A percentile compares a stretch with the other conserved stretches of the same genome.
These are phyloP conservation scores for Paramecium bursaria DNA, from an alignment of 73 alveolate species.

Conservation along the genomic window DNA sequence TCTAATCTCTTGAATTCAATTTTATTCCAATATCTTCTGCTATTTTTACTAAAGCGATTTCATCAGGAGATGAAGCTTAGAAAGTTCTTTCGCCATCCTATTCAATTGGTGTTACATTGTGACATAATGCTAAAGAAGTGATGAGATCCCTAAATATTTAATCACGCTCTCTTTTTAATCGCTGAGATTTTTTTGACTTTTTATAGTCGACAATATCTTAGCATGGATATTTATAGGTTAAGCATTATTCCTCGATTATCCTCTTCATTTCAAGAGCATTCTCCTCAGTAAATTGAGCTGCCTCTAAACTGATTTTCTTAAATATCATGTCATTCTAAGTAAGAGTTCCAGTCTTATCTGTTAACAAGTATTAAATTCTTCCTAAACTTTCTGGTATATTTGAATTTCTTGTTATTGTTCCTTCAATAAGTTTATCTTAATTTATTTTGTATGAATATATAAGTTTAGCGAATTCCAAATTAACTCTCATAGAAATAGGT, in stretches of 20 bases:
- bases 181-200: slow-evolving; percentile 47
- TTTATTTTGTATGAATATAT: slow-evolving; percentile 82
- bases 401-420: slow-evolving; percentile 95
- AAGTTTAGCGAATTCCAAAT: slow-evolving; percentile 93
- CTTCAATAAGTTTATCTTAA: slow-evolving; percentile 82
- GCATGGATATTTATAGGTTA: slow-evolving; percentile 70
- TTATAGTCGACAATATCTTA: slow-evolving; percentile 75
- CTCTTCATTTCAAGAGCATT: slow-evolving; percentile 76
- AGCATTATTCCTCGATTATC: slow-evolving; percentile 73
- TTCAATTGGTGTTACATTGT: slow-evolving; percentile 85
- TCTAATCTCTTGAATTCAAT: slow-evolving; percentile 79
- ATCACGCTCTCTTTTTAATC: slow-evolving; percentile 74
- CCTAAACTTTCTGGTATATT: slow-evolving; percentile 98
- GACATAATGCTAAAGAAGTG: slow-evolving; percentile 78
- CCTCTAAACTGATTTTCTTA: slow-evolving; percentile 87
- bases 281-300: slow-evolving; percentile 78
- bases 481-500: slow-evolving; percentile 95
- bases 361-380: slow-evolving; percentile 87
- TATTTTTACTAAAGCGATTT: slow-evolving; percentile 92
- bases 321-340: slow-evolving; percentile 97
- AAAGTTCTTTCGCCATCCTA: slow-evolving; percentile 79
- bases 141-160: slow-evolving; percentile 74
- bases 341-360: slow-evolving; percentile 98
- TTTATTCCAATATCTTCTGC: slow-evolving; percentile 85
- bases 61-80: slow-evolving; percentile 95